A percentile compares a stretch with the other conserved stretches of the same genome.
Evolutionary conservation across 768 basidiomycete genomes (phyloP).

Genomic region (Kwoniella sp.): DNA sequence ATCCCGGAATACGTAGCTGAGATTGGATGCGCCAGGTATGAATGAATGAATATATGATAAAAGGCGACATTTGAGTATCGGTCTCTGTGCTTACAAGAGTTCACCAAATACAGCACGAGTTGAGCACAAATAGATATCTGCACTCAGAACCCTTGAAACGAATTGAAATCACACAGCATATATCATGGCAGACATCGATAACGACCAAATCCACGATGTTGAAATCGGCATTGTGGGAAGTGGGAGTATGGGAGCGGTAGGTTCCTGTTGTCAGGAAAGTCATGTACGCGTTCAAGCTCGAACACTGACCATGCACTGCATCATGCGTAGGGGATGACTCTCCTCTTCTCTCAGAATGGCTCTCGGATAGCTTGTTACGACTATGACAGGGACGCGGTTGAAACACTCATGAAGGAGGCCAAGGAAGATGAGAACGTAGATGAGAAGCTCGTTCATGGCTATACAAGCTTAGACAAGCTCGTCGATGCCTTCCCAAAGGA

Average conservation of each 20-base stretch:
- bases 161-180: no score
- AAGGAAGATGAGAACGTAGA: slow-evolving; percentile 32
- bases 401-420: slow-evolving; percentile 32
- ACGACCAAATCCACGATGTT: slow-evolving; percentile 34
- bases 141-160: no score
- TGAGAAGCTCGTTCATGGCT: slow-evolving; percentile 35
- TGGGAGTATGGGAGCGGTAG: slow-evolving; percentile 46
- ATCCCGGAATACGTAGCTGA: no score
- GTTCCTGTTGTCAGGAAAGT: slow-evolving; percentile 8
- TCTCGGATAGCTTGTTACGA: slow-evolving; percentile 44
- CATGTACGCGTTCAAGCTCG: neutral
- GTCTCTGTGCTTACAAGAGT: no score
- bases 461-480: slow-evolving; percentile 35
- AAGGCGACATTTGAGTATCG: no score
- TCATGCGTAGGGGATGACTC: slow-evolving; percentile 44
- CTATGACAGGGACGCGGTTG: slow-evolving; percentile 36
- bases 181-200: slow-evolving; percentile 45
- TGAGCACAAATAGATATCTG: no score
- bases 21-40: no score
- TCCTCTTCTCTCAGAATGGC: slow-evolving; percentile 40
- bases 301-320: neutral
- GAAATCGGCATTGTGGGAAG: slow-evolving; percentile 47
- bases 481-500: slow-evolving; percentile 39
- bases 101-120: no score
- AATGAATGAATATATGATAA: no score